These are phyloP conservation scores for Pholiota adiposa DNA, from an alignment of 1,284 basidiomycete genomes.

Conservation along the genomic window DNA sequence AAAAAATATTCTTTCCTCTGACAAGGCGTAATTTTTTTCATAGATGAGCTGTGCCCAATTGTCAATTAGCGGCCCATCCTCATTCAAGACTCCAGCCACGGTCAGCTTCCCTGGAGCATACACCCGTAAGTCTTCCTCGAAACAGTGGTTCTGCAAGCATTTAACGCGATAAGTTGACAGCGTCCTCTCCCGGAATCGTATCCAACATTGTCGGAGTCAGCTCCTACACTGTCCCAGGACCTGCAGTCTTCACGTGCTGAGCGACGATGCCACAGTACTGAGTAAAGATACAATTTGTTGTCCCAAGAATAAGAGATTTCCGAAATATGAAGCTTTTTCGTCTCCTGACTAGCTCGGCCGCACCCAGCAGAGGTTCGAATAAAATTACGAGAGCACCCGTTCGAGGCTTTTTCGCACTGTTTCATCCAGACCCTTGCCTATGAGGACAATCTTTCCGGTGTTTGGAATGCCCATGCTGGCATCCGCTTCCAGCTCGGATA, in stretches of 20 bases:
- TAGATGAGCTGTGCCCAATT: conserved; percentile 45
- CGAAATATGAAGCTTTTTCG: neutral
- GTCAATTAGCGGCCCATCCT: conserved; percentile 47
- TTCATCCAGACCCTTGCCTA: conserved; percentile 77
- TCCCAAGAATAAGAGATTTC: neutral
- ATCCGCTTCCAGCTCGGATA: conserved; percentile 49
- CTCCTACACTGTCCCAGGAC: conserved; percentile 43
- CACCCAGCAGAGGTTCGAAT: neutral
- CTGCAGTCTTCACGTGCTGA: conserved; percentile 33
- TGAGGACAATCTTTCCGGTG: conserved; percentile 83
- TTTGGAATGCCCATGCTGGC: conserved; percentile 52
- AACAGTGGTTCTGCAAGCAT: neutral
- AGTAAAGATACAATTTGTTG: neutral
- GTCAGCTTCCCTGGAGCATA: conserved; percentile 57
- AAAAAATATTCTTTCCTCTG: neutral
- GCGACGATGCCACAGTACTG: neutral
- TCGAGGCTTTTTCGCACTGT: conserved; percentile 56
- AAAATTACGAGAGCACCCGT: conserved; percentile 24
- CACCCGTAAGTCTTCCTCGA: conserved; percentile 26
- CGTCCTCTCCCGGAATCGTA: conserved; percentile 45
- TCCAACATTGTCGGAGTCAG: conserved; percentile 41
- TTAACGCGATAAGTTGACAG: conserved; percentile 19
- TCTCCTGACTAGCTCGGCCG: neutral
- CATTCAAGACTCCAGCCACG: conserved; percentile 41
- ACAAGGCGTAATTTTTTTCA: neutral